phyloP scores from a whole-genome alignment of 2,329 filamentous ascomycete genomes.

The Lasiodiplodia sp. region DNA sequence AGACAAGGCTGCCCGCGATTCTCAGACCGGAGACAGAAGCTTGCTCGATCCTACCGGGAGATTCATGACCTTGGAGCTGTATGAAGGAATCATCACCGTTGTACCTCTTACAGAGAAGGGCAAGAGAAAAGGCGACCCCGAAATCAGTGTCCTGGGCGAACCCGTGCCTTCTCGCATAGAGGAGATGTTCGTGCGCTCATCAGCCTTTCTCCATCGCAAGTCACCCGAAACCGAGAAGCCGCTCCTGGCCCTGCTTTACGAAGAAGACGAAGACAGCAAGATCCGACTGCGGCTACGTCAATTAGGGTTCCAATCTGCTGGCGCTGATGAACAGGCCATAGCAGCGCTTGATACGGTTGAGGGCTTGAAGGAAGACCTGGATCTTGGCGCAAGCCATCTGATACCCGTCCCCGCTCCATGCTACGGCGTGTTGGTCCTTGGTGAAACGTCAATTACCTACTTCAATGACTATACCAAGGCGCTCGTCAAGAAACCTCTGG shows the following conservation, averaged over 20 bases:
- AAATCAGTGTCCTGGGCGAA: conserved; percentile 66
- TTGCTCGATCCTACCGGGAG: conserved; percentile 80
- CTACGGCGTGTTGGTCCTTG: conserved; percentile 57
- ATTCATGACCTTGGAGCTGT: conserved; percentile 72
- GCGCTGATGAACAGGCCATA: conserved; percentile 53
- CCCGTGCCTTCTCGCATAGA: conserved; percentile 69
- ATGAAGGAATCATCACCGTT: conserved; percentile 72
- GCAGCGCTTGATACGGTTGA: conserved; percentile 63
- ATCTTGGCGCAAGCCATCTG: conserved; percentile 67
- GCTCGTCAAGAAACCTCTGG: conserved; percentile 68
- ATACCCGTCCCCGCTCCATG: conserved; percentile 67
- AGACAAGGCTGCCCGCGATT: conserved; percentile 71
- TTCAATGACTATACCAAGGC: conserved; percentile 78
- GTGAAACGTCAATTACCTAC: conserved; percentile 78
- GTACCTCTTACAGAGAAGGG: conserved; percentile 65
- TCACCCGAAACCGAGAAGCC: conserved; percentile 58
- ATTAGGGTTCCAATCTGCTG: conserved; percentile 57
- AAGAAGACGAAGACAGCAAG: conserved; percentile 64
- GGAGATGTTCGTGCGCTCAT: conserved; percentile 72
- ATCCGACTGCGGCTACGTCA: conserved; percentile 64
- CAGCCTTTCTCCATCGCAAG: conserved; percentile 68
- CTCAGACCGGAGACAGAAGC: conserved; percentile 82
- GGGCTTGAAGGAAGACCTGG: conserved; percentile 61
- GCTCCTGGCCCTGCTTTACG: conserved; percentile 69
- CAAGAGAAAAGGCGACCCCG: conserved; percentile 59